Conservation (phyloP, 2,329 filamentous ascomycete species). For the Mycosphaerelloides madeirae region DNA sequence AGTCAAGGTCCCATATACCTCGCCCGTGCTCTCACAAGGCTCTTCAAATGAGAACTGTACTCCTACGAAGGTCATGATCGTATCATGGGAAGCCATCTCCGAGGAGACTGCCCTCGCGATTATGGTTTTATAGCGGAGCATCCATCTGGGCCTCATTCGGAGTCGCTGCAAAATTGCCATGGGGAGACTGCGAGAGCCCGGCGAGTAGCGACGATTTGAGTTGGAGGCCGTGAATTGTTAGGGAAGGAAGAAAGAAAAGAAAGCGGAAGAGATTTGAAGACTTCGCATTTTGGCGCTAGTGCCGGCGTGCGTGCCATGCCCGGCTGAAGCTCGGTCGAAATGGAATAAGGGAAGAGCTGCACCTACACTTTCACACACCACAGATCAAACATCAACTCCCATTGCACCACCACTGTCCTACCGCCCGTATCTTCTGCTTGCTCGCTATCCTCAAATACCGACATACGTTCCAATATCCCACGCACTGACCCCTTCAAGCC, state of each 20-base stretch:
- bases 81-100: constrained; percentile 55
- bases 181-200: constrained; percentile 36
- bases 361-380: not conserved
- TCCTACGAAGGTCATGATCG: constrained; percentile 64
- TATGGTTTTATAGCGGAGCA: constrained; percentile 75
- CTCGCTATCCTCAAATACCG: not conserved
- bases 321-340: not conserved
- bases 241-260: constrained; percentile 32
- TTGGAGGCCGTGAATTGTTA: constrained; percentile 59
- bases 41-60: constrained; percentile 43
- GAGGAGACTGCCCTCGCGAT: constrained; percentile 60
- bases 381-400: too few species aligned
- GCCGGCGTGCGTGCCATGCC: not conserved
- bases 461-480: not conserved
- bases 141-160: constrained; percentile 68
- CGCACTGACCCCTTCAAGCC: not conserved
- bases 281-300: constrained; percentile 7
- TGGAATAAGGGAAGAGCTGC: not conserved
- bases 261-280: constrained; percentile 19
- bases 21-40: not conserved
- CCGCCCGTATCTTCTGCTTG: not conserved
- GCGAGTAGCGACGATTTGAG: constrained; percentile 68
- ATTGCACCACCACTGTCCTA: not conserved
- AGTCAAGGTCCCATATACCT: not conserved
- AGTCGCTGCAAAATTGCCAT: constrained; percentile 57